Evolutionary conservation across 2,329 filamentous ascomycete species (phyloP).

Genomic region (Parastagonospora avenae): DNA sequence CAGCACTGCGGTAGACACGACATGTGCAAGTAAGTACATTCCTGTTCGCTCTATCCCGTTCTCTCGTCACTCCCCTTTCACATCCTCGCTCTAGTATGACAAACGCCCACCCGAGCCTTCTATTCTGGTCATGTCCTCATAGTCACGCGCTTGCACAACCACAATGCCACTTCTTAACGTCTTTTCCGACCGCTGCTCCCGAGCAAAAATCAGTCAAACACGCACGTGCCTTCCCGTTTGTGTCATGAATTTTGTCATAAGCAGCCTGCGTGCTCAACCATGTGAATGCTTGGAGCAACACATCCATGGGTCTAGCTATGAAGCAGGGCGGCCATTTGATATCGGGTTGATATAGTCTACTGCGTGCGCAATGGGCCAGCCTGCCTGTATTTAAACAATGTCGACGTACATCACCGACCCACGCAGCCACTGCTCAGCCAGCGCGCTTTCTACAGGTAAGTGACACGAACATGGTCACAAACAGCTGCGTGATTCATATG

Average conservation of each 20-base stretch:
- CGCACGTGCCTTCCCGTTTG: not conserved
- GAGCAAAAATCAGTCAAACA: not conserved
- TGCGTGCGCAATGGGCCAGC: too few relatives aligned
- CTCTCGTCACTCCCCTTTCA: not conserved
- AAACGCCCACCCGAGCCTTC: not conserved
- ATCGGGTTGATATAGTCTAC: not conserved
- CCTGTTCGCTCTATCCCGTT: not conserved
- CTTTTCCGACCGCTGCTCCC: not conserved
- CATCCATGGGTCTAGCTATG: not conserved
- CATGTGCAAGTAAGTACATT: not conserved
- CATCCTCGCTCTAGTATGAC: not conserved
- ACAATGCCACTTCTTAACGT: not conserved
- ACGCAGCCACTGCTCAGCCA: not conserved
- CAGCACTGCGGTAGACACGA: too few relatives aligned
- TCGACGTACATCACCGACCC: not conserved
- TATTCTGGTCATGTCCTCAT: not conserved
- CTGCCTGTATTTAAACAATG: not conserved
- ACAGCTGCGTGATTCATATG: not conserved
- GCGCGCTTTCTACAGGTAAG: not conserved
- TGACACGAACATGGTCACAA: not conserved
- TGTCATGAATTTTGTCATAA: too few relatives aligned
- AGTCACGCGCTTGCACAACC: slow-evolving; percentile 8
- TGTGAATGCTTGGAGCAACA: not conserved
- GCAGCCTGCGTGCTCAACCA: too few relatives aligned
- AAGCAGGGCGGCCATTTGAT: not conserved